A percentile compares a stretch with the other conserved stretches of the same genome.
These are phyloP conservation scores for Kluyveromyces marxianus DNA, from an alignment of 1,139 yeast species.

Conservation along the genomic window DNA sequence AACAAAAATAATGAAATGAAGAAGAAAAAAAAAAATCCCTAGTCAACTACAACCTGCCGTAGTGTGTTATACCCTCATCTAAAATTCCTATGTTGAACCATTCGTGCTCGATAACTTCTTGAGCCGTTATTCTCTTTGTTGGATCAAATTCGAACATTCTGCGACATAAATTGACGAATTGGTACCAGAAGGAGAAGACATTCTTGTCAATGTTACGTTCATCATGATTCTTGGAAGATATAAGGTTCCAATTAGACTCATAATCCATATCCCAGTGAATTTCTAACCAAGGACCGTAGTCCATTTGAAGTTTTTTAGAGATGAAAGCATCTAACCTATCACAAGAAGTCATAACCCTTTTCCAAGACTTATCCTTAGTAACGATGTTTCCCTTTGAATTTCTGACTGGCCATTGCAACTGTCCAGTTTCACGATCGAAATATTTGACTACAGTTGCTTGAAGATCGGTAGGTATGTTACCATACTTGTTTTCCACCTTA, in stretches of 20 bases:
- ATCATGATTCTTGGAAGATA: conserved; percentile 16
- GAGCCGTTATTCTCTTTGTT: conserved; percentile 52
- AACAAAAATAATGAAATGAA: conserved; percentile 7
- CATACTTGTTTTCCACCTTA: conserved; percentile 26
- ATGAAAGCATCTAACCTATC: conserved; percentile 26
- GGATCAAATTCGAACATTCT: conserved; percentile 61
- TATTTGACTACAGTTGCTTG: conserved; percentile 28
- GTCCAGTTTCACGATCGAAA: conserved; percentile 20
- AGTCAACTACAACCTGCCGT: conserved; percentile 13
- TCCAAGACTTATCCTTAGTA: conserved; percentile 26
- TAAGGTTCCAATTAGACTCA: conserved; percentile 26
- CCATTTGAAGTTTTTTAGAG: conserved; percentile 22
- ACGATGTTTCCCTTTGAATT: conserved; percentile 24
- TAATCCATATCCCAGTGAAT: conserved; percentile 28
- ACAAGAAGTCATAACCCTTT: conserved; percentile 25
- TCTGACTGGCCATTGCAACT: conserved; percentile 28
- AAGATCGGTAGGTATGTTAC: conserved; percentile 28
- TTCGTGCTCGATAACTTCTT: conserved; percentile 64
- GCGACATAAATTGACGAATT: conserved; percentile 58
- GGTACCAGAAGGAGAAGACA: conserved; percentile 65
- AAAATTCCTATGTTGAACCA: conserved; percentile 73
- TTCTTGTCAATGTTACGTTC: conserved; percentile 21
- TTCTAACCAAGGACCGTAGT: conserved; percentile 22
- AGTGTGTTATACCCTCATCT: conserved; percentile 47
- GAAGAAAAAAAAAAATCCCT: conserved; percentile 3